phyloP scores from a whole-genome alignment of 2,329 filamentous ascomycete species.

The Boeremia lycopersici region DNA sequence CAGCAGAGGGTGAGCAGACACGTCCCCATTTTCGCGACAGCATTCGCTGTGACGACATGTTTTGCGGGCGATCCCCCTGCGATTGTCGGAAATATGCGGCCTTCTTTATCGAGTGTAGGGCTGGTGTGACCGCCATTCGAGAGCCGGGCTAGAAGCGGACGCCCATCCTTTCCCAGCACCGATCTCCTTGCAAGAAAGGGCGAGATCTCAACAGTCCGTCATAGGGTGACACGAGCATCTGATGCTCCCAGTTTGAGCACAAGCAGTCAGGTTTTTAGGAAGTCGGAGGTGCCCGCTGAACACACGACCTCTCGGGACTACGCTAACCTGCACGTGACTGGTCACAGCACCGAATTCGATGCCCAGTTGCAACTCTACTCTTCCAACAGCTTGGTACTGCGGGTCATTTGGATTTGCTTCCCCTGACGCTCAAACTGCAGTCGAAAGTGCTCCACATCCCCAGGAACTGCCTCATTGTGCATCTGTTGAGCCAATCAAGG shows the following conservation, averaged over 20 bases:
- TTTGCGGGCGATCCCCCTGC: slow-evolving; percentile 14
- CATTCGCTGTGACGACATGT: slow-evolving; percentile 25
- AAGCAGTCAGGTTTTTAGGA: neutral
- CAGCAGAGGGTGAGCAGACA: slow-evolving; percentile 21
- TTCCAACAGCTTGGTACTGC: slow-evolving; percentile 13
- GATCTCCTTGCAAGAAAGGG: slow-evolving; percentile 1
- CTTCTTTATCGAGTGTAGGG: slow-evolving; percentile 1
- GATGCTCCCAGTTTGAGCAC: neutral
- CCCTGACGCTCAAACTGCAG: slow-evolving; percentile 9
- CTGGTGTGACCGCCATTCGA: slow-evolving; percentile 4
- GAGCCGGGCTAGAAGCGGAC: slow-evolving; percentile 4
- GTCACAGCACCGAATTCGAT: neutral
- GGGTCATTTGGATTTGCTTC: slow-evolving; percentile 8
- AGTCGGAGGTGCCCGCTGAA: neutral
- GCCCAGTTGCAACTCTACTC: slow-evolving; percentile 2
- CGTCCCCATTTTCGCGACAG: slow-evolving; percentile 7
- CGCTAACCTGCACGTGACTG: slow-evolving; percentile 2
- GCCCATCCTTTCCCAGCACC: neutral
- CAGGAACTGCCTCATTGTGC: slow-evolving; percentile 20
- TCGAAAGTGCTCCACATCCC: neutral
- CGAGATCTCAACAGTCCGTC: neutral
- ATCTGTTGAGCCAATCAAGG: slow-evolving; percentile 33
- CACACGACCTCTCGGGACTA: neutral
- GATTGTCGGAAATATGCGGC: slow-evolving; percentile 6
- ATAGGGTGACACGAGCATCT: slow-evolving; percentile 10